phyloP scores from a whole-genome alignment of 2,329 filamentous ascomycete species.

The Ophiostoma pallidulum region DNA sequence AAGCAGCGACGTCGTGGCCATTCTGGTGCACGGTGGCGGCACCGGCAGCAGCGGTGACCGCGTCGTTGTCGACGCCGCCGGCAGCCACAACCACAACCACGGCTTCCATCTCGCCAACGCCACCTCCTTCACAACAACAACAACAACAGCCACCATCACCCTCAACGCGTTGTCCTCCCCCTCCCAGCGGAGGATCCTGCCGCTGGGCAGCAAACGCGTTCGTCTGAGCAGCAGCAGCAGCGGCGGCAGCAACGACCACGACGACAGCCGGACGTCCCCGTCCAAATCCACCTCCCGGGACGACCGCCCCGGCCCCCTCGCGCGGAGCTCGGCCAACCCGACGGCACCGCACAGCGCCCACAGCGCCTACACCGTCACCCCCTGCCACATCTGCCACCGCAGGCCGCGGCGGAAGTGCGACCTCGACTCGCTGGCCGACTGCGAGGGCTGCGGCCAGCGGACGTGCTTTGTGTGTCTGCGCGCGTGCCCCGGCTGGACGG shows the following conservation, averaged over 20 bases:
- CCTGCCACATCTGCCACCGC: slow-evolving; percentile 58
- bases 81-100: slow-evolving; percentile 1
- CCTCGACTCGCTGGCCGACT: slow-evolving; percentile 56
- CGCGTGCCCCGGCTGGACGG: slow-evolving; percentile 44
- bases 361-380: slow-evolving; percentile 4
- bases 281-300: not conserved
- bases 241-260: not conserved
- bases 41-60: slow-evolving; percentile 9
- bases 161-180: not conserved
- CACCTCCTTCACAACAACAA: slow-evolving; percentile 15
- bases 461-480: slow-evolving; percentile 63
- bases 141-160: not conserved
- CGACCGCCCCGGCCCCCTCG: not conserved
- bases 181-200: slow-evolving; percentile 6
- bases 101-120: slow-evolving; percentile 9
- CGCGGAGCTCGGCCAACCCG: not conserved
- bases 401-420: slow-evolving; percentile 56
- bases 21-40: slow-evolving; percentile 2
- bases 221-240: slow-evolving; percentile 4
- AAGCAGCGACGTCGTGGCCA: not conserved
- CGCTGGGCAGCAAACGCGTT: slow-evolving; percentile 6
- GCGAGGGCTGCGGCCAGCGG: slow-evolving; percentile 49
- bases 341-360: not conserved
- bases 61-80: not conserved
- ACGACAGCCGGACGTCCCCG: not conserved